Base-by-base conservation (phyloP, 371 early-diverging fungal genomes). In the Saksenaea vasiformis region DNA sequence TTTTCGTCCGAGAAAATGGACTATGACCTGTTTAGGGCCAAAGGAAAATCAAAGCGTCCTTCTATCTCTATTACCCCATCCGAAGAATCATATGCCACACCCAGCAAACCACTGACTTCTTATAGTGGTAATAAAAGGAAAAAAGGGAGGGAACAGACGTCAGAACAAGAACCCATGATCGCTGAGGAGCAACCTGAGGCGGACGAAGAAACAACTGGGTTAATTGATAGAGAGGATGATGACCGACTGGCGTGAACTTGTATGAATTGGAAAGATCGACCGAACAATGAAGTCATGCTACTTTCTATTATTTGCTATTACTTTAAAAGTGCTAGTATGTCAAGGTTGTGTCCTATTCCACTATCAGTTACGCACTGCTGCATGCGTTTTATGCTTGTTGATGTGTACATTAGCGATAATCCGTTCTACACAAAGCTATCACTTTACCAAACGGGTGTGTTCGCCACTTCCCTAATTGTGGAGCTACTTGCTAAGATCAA, bases 1-100 rank as follows among this genome's bases (percentile, higher is more conserved):
- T 47, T 47, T 47, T 47, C 51, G 22, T 47, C 51, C 51, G 51
- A 47, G 51, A 47, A 47, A 47, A 47, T 47, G 51, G 51, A 47
- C 51, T 47, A 47, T 47, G 51, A 47, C 22, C 11, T 47, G 22
- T 47, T 8, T 22, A 47, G 51, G 22, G 51, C 51, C 24, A 47
- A 47, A 47, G 51, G 51, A 22, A 47, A 22, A 22, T 47, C 51
- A 10, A 47, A 47, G 22, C 51, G 51, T 0, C 51, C 51, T 22
- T 47, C 51, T 7, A 47, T 47, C 0, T 19, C 22, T 22, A 11
- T 47, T 2, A 10, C 51, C 8, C 22, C 51, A 3, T 10, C 22
- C 22, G 51, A 47, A 47, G 51, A 47, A 22, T 19, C n/a, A 7
- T 10, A 22, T 47, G 22, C 22, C 3, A 22, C 17, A 19, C 51